Base-by-base conservation (phyloP, 139 green algal genomes). In the Medakamo hakoo region DNA sequence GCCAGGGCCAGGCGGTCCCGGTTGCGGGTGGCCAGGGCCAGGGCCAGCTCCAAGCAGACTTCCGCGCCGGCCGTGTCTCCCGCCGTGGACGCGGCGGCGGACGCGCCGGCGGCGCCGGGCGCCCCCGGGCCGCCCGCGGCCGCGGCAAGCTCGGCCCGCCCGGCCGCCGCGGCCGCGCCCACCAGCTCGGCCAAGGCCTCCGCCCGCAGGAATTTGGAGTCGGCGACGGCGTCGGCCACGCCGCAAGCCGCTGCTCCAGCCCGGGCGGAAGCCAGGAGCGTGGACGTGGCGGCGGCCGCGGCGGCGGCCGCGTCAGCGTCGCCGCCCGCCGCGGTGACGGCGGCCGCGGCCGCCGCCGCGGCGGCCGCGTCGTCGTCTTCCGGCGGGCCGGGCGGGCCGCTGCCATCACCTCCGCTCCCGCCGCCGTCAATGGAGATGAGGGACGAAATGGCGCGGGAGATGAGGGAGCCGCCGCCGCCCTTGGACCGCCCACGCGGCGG, bases 31-130 rank as follows among this genome's bases (percentile, higher is more conserved):
- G 89, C 78, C 57, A 96, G 73, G 21, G 76, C 74, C 29, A 95
- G 80, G 40, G 96, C 76, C 62, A 96, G 79, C 68, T 97, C 88
- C 63, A 96, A 68, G 68, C 85, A 93, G 48, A 96, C 76, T 77
- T 91, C 74, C 19, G 79, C 72, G 2, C 76, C 81, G 57, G 86
- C 81, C 72, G 83, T 83, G 30, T 83, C 71, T 22, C 73, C 65
- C 19, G 59, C 49, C 58, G 48, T 29, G 58, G 56, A 30, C 31
- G 23, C 30, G 4, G 63, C 65, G 52, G 57, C 55, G n/a, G 24
- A 49, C 62, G 2, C 52, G n/a, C n/a, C n/a, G n/a, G n/a, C n/a
- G n/a, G n/a, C 26, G 76, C 63, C 40, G 78, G 68, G 52, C 69
- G 76, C 25, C 30, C 24, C 28, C 49, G 30, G 23, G 29, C 80